A percentile compares a stretch with the other conserved stretches of the same genome.
These are phyloP conservation scores for Helotiales sp. DNA, from an alignment of 2,329 filamentous ascomycete genomes.

Conservation along the genomic window DNA sequence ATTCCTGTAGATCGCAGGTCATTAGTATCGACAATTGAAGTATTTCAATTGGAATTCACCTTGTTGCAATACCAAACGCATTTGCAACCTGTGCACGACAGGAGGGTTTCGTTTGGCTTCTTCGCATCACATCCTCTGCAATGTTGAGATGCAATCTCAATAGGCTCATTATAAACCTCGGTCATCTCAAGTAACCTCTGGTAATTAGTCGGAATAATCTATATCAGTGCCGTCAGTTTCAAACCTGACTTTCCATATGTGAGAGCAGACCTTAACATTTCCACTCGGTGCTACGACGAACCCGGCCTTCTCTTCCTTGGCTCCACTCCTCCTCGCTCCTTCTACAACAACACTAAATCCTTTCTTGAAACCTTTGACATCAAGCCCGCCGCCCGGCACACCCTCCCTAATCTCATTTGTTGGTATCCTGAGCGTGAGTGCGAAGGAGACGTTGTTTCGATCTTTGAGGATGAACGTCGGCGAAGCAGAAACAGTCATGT, in stretches of 20 bases:
- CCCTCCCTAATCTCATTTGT: slow-evolving; percentile 4
- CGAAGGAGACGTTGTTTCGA: slow-evolving; percentile 28
- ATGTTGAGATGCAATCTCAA: neutral
- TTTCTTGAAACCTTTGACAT: slow-evolving; percentile 36
- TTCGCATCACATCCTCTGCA: slow-evolving; percentile 36
- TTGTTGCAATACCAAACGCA: slow-evolving; percentile 41
- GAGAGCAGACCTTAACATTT: slow-evolving; percentile 26
- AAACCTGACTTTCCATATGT: neutral
- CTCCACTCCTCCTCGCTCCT: slow-evolving; percentile 31
- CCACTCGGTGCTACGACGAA: slow-evolving; percentile 29
- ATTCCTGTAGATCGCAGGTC: slow-evolving; percentile 27
- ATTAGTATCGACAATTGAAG: neutral
- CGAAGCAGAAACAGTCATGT: slow-evolving; percentile 39
- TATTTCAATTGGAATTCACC: slow-evolving; percentile 28
- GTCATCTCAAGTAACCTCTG: slow-evolving; percentile 33
- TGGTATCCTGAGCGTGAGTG: slow-evolving; percentile 31
- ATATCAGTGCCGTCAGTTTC: neutral
- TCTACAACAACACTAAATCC: slow-evolving; percentile 31
- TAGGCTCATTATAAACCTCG: neutral
- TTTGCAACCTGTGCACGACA: slow-evolving; percentile 38
- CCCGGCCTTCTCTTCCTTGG: slow-evolving; percentile 37
- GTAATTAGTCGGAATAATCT: slow-evolving; percentile 37
- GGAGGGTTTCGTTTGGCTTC: slow-evolving; percentile 24
- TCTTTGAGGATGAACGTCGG: slow-evolving; percentile 41
- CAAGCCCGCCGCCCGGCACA: slow-evolving; percentile 29